These are phyloP conservation scores for Solanum neorickii DNA, from an alignment of 257 asterid species.

Conservation along the genomic window DNA sequence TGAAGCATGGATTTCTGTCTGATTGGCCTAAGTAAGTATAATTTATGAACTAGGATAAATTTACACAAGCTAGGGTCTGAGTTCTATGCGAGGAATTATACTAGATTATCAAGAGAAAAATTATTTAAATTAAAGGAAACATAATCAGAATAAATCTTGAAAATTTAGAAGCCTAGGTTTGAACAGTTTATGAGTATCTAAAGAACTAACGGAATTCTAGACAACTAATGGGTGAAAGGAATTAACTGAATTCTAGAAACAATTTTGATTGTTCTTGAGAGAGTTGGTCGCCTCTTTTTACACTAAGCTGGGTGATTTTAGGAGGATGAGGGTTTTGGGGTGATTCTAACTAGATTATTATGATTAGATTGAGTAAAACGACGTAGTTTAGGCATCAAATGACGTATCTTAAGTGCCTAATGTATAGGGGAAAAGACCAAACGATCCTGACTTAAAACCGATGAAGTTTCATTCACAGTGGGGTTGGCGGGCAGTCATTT, in stretches of 20 bases:
- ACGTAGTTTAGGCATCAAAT: neutral
- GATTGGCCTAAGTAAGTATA: neutral
- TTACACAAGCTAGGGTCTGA: neutral
- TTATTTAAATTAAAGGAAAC: neutral
- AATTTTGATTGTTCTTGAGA: neutral
- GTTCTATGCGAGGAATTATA: neutral
- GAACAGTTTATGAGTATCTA: neutral
- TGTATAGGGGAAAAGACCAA: neutral
- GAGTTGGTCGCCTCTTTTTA: neutral
- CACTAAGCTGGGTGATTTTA: neutral
- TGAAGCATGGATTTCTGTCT: neutral
- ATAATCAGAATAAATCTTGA: too few relatives aligned
- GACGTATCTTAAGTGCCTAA: neutral
- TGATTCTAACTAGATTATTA: neutral
- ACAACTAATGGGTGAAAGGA: too few relatives aligned
- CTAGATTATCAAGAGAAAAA: neutral
- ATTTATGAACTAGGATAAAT: neutral
- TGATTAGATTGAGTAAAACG: too few relatives aligned
- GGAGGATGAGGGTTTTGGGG: neutral
- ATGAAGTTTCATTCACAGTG: too few relatives aligned
- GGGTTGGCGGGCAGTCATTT: neutral
- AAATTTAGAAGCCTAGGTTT: neutral
- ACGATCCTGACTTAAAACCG: too few relatives aligned
- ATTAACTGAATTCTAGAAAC: too few relatives aligned
- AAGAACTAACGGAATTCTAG: too few relatives aligned